Evolutionary conservation across 1,284 basidiomycete species (phyloP), one percentile per base, ranked within the genome.

Genomic region (Rhodotorula sp.): DNA sequence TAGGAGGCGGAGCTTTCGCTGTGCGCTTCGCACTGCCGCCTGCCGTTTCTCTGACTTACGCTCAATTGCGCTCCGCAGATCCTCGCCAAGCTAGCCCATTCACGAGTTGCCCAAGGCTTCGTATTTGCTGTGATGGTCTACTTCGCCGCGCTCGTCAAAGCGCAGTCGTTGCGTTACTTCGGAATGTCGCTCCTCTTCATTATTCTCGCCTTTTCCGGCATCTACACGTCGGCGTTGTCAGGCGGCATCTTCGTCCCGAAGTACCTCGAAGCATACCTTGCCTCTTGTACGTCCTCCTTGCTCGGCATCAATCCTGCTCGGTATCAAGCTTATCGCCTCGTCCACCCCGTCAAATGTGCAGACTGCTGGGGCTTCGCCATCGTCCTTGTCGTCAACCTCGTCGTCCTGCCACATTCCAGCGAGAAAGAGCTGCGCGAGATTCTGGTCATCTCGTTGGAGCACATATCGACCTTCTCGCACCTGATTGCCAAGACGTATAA

Each of bases 381-480:
- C 27, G 81, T 81, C 16, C 70, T 82, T 10, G 70, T 64, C 16
- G 81, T 82, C 61, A 82, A 82, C 63, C 46, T 80, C 5, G 66
- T 81, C 56, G 70, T 82, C 27, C 77, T 81, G 48, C 82, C 82
- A 2, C 73, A 72, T 21, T 78, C 80, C 7, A 74, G 78, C 19
- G 82, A 83, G 71, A 77, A 76, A 54, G 81, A 82, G 69, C 74
- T 82, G 5, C 78, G 82, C 19, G 68, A 75, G 56, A 80, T 80
- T 7, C 76, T 83, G 23, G 80, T 80, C 48, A 59, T 71, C 45
- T 80, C 80, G 21, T 70, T 83, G 27, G 80, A 81, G 44, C 81
- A 82, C 63, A 74, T 80, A 52, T 73, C 76, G 45, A 80, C 79
- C 16, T 80, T 81, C 53, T 64, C 57, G 57, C 57, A 58, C 45